These are phyloP conservation scores for Daldinia childiae DNA, from an alignment of 495 filamentous ascomycete species.

Conservation along the genomic window DNA sequence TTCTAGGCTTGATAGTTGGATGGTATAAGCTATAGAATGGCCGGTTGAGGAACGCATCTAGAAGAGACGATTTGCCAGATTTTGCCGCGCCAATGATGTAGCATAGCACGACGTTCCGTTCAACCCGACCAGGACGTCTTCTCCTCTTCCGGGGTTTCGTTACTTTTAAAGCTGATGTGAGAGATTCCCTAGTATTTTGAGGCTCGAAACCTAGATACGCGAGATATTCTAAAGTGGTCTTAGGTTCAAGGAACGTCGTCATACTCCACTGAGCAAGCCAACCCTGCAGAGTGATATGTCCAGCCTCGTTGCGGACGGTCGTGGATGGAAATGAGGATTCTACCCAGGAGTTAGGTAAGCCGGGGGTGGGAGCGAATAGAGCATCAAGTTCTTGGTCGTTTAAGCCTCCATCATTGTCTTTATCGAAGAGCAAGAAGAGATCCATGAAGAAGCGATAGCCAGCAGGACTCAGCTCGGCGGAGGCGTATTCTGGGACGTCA, in stretches of 20 bases:
- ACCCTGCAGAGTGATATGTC: constrained; percentile 93
- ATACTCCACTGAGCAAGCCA: constrained; percentile 99
- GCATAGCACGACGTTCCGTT: constrained; percentile 94
- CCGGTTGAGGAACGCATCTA: constrained; percentile 89
- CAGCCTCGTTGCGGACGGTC: constrained; percentile 93
- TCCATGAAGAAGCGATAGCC: constrained; percentile 98
- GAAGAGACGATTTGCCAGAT: constrained; percentile 86
- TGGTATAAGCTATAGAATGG: constrained; percentile 87
- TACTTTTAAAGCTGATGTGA: constrained; percentile 84
- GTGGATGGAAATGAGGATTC: constrained; percentile 90
- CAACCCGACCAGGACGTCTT: constrained; percentile 80
- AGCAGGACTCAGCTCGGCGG: constrained; percentile 91
- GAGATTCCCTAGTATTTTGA: constrained; percentile 68
- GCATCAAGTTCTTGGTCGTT: constrained; percentile 84
- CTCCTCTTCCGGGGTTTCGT: constrained; percentile 90
- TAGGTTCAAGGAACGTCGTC: constrained; percentile 96
- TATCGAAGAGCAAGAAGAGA: constrained; percentile 91
- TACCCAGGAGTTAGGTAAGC: constrained; percentile 83
- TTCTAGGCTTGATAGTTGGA: constrained; percentile 92
- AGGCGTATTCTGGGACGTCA: constrained; percentile 88
- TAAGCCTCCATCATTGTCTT: constrained; percentile 95
- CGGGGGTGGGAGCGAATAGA: constrained; percentile 92
- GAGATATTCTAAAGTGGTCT: constrained; percentile 92
- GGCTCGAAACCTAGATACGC: constrained; percentile 93
- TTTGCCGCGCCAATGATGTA: constrained; percentile 88